Base-by-base conservation (phyloP, 129 eudicot species). In the Flaveria brownii region DNA sequence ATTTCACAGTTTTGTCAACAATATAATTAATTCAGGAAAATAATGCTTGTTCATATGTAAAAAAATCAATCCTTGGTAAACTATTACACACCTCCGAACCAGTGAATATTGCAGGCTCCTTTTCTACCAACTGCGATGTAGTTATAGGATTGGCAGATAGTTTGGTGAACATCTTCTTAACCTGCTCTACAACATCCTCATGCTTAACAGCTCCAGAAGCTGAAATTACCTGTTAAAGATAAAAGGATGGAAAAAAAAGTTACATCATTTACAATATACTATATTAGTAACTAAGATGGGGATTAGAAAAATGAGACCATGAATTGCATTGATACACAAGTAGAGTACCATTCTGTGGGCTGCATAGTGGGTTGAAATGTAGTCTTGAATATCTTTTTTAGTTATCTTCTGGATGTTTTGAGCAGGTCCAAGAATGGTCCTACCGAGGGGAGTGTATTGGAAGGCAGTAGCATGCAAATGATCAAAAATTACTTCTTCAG, bases 381-480 rank as follows among this genome's bases (percentile, higher is more conserved):
- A 94, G 73, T 94, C 86, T 70, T 83, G 78, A 62, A 94, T 75
- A 78, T 91, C 88, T 60, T 86, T 71, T 78, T 87, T 83, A 60
- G 96, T 87, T 56, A 94, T 91, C 75, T 80, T 81, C 78, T 70
- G 82, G 25, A 94, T 86, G 83, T 94, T 91, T 63, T 87, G 84
- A 71, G 90, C 93, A 41, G 98, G 96, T 77, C 98, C 98, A 81
- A 94, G 96, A 81, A 94, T 89, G 14, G 96, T 94, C 75, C 99
- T 86, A 45, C 97, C 99, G 73, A 94, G 82, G 70, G 99, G 99
- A 23, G 97, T 85, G 70, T 91, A 82, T 72, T 94, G 99, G 86
- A 91, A 94, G 2, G 99, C 99, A 79, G 99, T 94, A 70, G 99
- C 97, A 80, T 94, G 97, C 28, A 94, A 76, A 85, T 94, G 99